These are phyloP conservation scores for Mrakia blollopis DNA, from an alignment of 768 basidiomycete genomes.

Conservation along the genomic window DNA sequence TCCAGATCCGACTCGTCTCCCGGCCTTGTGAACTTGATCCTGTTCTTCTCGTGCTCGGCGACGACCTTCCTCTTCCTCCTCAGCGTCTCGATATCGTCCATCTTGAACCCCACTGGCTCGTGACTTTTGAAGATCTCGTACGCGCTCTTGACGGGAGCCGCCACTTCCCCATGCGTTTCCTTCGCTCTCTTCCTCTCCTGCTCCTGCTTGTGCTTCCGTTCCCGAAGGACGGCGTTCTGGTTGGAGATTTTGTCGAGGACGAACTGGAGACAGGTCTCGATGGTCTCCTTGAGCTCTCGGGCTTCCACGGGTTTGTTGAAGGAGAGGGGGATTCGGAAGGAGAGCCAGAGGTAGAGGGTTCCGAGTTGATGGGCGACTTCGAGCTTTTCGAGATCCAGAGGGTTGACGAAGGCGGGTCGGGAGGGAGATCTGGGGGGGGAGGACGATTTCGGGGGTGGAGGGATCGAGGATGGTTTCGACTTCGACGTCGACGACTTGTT, in stretches of 20 bases:
- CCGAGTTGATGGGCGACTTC: constrained; percentile 73
- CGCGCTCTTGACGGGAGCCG: background rate
- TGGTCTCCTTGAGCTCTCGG: constrained; percentile 50
- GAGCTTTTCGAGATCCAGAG: constrained; percentile 44
- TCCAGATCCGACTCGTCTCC: constrained; percentile 20
- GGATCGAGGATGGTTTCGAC: background rate
- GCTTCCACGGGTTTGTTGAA: constrained; percentile 59
- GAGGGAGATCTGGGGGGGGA: background rate
- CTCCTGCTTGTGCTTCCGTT: background rate
- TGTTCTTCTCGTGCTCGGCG: background rate
- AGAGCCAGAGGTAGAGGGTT: constrained; percentile 79
- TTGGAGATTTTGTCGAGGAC: constrained; percentile 25
- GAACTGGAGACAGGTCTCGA: constrained; percentile 22
- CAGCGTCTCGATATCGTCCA: constrained; percentile 6
- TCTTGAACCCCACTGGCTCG: background rate
- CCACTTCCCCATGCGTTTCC: background rate
- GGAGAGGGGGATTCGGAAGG: constrained; percentile 61
- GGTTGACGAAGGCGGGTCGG: background rate
- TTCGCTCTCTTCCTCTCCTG: background rate
- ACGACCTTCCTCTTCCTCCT: background rate
- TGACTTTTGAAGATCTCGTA: background rate
- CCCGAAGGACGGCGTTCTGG: constrained; percentile 10
- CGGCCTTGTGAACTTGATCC: constrained; percentile 12
- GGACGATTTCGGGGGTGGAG: background rate
- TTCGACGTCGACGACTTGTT: constrained; percentile 6